Percentiles rank a stretch among this genome's conserved stretches.
phyloP scores from a whole-genome alignment of 805 yeast species.

The Metschnikowia cubensis region DNA sequence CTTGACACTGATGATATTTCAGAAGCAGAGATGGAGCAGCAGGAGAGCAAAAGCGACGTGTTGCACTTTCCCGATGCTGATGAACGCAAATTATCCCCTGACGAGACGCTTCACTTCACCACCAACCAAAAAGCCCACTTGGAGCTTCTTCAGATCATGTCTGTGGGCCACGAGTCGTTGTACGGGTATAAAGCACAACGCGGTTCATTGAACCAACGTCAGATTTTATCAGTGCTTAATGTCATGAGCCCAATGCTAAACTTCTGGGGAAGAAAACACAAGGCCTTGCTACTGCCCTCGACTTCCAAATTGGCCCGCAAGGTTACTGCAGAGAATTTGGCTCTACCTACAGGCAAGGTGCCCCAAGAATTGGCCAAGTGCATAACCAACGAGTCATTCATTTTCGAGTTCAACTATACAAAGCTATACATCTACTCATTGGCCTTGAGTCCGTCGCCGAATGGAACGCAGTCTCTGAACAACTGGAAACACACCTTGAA shows the following conservation, averaged over 20 bases:
- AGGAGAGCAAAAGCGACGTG: slow-evolving; percentile 22
- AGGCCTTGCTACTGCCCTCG: slow-evolving; percentile 49
- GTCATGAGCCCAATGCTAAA: slow-evolving; percentile 74
- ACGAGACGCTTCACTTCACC: slow-evolving; percentile 49
- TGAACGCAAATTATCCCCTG: slow-evolving; percentile 10
- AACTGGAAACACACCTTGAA: slow-evolving; percentile 32
- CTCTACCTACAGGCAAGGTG: slow-evolving; percentile 32
- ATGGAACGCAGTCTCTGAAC: slow-evolving; percentile 11
- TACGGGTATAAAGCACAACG: slow-evolving; percentile 62
- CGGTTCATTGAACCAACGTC: slow-evolving; percentile 51
- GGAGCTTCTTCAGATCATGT: slow-evolving; percentile 72
- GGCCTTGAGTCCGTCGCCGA: slow-evolving; percentile 53
- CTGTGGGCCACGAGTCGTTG: slow-evolving; percentile 78
- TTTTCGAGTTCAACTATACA: slow-evolving; percentile 81
- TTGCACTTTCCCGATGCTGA: slow-evolving; percentile 34
- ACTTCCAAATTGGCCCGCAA: slow-evolving; percentile 36
- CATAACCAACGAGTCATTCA: slow-evolving; percentile 65
- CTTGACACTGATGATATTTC: slow-evolving; percentile 42
- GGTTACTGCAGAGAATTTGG: slow-evolving; percentile 25
- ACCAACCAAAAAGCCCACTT: slow-evolving; percentile 68
- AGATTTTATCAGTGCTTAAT: slow-evolving; percentile 65
- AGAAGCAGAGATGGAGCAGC: slow-evolving; percentile 31
- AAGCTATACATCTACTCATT: slow-evolving; percentile 80
- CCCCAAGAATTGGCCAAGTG: slow-evolving; percentile 36
- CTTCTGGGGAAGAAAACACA: slow-evolving; percentile 70